These are phyloP conservation scores for Chenopodium album DNA, from an alignment of 148 eudicot species.

Conservation along the genomic window DNA sequence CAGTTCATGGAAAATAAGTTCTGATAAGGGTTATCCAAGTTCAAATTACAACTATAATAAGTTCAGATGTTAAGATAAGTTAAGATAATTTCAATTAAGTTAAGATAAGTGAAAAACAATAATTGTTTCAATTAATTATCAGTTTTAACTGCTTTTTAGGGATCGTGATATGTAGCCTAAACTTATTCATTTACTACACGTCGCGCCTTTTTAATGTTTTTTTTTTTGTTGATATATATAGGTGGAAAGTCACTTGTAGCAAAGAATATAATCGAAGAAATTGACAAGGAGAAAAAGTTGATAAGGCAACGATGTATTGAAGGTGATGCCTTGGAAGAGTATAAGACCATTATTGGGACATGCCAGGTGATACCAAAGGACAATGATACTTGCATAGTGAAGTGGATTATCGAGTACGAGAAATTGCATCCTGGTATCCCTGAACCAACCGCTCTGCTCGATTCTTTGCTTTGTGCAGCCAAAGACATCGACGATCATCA, in stretches of 20 bases:
- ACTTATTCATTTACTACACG: too few species aligned
- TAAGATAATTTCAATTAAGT: too few species aligned
- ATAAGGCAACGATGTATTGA: background rate
- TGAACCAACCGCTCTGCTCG: slow-evolving; percentile 22
- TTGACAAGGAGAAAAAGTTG: slow-evolving; percentile 4
- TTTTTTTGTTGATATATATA: background rate
- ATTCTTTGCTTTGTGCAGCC: slow-evolving; percentile 8
- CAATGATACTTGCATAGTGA: background rate
- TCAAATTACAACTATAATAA: too few species aligned
- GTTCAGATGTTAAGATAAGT: too few species aligned
- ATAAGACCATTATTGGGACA: slow-evolving; percentile 18
- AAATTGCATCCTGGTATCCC: slow-evolving; percentile 15
- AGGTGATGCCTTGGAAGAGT: slow-evolving; percentile 19
- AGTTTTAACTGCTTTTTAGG: too few species aligned
- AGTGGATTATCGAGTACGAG: slow-evolving; percentile 19
- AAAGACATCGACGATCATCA: slow-evolving; percentile 26
- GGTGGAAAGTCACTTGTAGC: slow-evolving; percentile 13
- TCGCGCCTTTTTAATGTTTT: too few species aligned
- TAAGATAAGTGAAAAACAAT: too few species aligned
- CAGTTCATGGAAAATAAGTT: too few species aligned
- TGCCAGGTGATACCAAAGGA: slow-evolving; percentile 26
- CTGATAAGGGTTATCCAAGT: too few species aligned
- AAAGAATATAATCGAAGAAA: slow-evolving; percentile 20
- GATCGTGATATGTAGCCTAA: too few species aligned
- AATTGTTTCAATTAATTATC: too few species aligned